Base-by-base conservation (phyloP, 352 stramenopile genomes). In the Pythium rhizo-oryzae region DNA sequence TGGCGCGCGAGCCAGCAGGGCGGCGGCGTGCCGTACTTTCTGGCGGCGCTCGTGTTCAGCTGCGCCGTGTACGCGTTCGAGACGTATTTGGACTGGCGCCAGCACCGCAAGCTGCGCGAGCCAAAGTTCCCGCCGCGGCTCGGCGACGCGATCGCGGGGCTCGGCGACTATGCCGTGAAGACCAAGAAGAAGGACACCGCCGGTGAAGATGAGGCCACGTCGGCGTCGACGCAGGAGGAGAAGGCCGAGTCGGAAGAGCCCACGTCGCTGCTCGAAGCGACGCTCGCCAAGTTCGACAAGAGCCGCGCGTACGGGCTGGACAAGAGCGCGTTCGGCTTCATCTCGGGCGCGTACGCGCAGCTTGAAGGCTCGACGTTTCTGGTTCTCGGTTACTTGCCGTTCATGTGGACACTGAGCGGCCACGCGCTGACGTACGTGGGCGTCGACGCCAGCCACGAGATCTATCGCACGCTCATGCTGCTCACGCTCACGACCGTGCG, bases 241-340 rank as follows among this genome's bases (percentile, higher is more conserved):
- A 37, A 49, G 33, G 30, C 8, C 24, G 28, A 44, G 13, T 5
- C 13, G 46, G 33, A 72, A 68, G 33, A 72, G 68, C 13, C 72
- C 23, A 64, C 63, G 57, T 84, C 90, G 55, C 75, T 98, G 47
- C 75, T 98, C 18, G 79, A 80, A 12, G 87, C 97, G 43, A 94
- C 97, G 13, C 70, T 90, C 63, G 81, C 70, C 19, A 98, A 99
- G 82, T 98, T 98, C 67, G 82, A 92, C 70, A 95, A 89, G 61
- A 95, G 93, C 33, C 93, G 97, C 77, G 78, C 89, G 9, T 99
- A 99, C 76, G 93, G 95, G 16, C 79, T 98, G 15, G 97, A 98
- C 77, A 99, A 99, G 82, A 98, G 97, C 72, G 83, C 89, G 52
- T 99, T 99, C 68, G 91, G 84, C 23, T 96, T 99, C 61, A 68